phyloP scores from a whole-genome alignment of 352 stramenopile genomes.

The Phytophthora cactorum region DNA sequence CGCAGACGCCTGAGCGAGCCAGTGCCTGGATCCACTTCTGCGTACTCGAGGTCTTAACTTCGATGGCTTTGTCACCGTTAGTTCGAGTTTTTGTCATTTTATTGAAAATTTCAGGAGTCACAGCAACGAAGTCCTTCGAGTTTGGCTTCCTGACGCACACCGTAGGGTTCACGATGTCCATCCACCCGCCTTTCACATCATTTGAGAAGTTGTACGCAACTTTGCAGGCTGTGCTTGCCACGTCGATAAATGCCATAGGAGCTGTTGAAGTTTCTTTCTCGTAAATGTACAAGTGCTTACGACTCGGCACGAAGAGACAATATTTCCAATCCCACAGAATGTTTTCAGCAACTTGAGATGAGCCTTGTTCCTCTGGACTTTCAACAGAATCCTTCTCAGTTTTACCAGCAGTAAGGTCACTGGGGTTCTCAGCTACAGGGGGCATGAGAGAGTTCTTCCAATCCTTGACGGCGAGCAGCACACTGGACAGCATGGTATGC shows the following conservation, averaged over 20 bases:
- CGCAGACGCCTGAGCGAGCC: conserved; percentile 47
- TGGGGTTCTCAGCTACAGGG: conserved; percentile 46
- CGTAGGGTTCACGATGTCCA: conserved; percentile 60
- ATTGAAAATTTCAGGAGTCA: conserved; percentile 36
- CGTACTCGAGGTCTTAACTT: conserved; percentile 60
- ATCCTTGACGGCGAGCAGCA: conserved; percentile 50
- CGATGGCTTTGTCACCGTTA: conserved; percentile 47
- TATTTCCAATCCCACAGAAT: conserved; percentile 79
- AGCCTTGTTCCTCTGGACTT: background rate
- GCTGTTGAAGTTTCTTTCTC: conserved; percentile 44
- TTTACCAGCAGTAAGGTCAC: conserved; percentile 29
- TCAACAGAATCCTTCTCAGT: background rate
- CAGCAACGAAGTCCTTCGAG: conserved; percentile 39
- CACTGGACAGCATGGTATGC: conserved; percentile 51
- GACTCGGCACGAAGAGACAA: conserved; percentile 57
- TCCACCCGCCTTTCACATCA: conserved; percentile 53
- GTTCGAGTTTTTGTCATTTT: conserved; percentile 46
- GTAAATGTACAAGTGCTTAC: conserved; percentile 71
- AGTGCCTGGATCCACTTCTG: conserved; percentile 69
- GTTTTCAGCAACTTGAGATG: conserved; percentile 28
- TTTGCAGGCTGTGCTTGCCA: conserved; percentile 52
- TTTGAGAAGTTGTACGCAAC: conserved; percentile 53
- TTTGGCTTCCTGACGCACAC: conserved; percentile 41
- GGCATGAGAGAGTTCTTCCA: conserved; percentile 40
- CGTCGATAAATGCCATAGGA: conserved; percentile 60